Conservation (phyloP, 2,329 filamentous ascomycete genomes). For the Pestalotiopsis sp. region DNA sequence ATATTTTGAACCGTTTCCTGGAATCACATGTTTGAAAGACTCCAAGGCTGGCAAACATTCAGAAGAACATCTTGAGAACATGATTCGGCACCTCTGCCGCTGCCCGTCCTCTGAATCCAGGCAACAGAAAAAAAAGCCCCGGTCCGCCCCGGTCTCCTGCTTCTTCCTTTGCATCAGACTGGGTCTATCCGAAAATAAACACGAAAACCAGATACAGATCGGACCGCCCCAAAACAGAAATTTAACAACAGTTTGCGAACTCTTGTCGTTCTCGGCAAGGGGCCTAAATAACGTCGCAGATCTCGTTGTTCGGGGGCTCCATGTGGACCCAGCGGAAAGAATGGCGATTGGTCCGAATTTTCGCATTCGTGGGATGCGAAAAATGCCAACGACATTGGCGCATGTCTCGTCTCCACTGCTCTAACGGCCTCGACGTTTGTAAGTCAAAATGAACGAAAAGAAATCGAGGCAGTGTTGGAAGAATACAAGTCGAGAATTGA, state of each 20-base stretch:
- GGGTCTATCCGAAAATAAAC: not conserved
- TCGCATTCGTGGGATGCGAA: not conserved
- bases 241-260: not conserved
- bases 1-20: fast-evolving
- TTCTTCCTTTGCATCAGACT: not conserved
- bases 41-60: too few relatives aligned
- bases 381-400: not conserved
- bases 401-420: not conserved
- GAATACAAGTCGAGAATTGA: not conserved
- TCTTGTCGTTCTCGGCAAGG: not conserved
- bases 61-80: too few relatives aligned
- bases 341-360: not conserved
- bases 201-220: not conserved
- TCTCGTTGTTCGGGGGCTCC: not conserved
- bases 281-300: not conserved
- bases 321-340: not conserved
- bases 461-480: not conserved
- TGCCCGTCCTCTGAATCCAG: too few relatives aligned
- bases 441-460: not conserved
- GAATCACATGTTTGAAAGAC: too few relatives aligned
- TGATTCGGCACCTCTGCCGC: too few relatives aligned
- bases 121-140: too few relatives aligned
- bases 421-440: not conserved
- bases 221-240: not conserved
- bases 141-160: too few relatives aligned